Percentiles rank a stretch among this genome's conserved stretches.
These are phyloP conservation scores for Phytophthora pinifolia DNA, from an alignment of 352 stramenopile genomes.

Conservation along the genomic window DNA sequence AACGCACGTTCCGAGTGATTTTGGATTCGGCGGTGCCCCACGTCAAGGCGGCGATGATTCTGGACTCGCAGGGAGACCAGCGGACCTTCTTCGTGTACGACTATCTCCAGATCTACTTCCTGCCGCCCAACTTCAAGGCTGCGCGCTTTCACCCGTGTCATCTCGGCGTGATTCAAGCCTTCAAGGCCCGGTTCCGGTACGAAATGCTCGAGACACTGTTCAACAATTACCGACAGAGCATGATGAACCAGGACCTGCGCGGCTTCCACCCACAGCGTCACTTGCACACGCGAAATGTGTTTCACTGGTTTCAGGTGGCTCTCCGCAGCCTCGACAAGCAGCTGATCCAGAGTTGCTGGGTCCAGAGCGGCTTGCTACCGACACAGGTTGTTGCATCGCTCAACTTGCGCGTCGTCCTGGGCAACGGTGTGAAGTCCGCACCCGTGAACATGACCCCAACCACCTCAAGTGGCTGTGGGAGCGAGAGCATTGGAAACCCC, in stretches of 20 bases:
- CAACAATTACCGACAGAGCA: slow-evolving; percentile 51
- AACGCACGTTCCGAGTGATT: slow-evolving; percentile 81
- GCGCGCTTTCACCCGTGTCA: slow-evolving; percentile 75
- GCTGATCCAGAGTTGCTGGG: slow-evolving; percentile 74
- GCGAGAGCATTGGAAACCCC: slow-evolving; percentile 13
- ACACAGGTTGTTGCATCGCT: slow-evolving; percentile 63
- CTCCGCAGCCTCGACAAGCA: slow-evolving; percentile 70
- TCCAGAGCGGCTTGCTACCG: slow-evolving; percentile 70
- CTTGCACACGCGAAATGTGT: slow-evolving; percentile 80
- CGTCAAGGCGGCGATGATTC: slow-evolving; percentile 84
- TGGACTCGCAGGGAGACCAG: slow-evolving; percentile 84
- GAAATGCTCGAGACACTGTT: slow-evolving; percentile 83
- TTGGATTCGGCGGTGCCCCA: slow-evolving; percentile 81
- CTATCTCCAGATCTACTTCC: slow-evolving; percentile 78
- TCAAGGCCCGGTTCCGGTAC: slow-evolving; percentile 78
- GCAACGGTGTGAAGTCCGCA: slow-evolving; percentile 8
- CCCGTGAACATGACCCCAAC: slow-evolving; percentile 12
- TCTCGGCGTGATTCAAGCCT: slow-evolving; percentile 72
- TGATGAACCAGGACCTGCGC: slow-evolving; percentile 49
- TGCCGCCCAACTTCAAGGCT: slow-evolving; percentile 80
- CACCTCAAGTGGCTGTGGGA: slow-evolving; percentile 12
- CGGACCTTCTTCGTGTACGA: slow-evolving; percentile 88
- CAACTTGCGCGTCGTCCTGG: slow-evolving; percentile 62
- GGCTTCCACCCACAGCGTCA: slow-evolving; percentile 49
- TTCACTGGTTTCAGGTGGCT: slow-evolving; percentile 82